phyloP scores from a whole-genome alignment of 495 filamentous ascomycete genomes.

The Penicillium paxilli region DNA sequence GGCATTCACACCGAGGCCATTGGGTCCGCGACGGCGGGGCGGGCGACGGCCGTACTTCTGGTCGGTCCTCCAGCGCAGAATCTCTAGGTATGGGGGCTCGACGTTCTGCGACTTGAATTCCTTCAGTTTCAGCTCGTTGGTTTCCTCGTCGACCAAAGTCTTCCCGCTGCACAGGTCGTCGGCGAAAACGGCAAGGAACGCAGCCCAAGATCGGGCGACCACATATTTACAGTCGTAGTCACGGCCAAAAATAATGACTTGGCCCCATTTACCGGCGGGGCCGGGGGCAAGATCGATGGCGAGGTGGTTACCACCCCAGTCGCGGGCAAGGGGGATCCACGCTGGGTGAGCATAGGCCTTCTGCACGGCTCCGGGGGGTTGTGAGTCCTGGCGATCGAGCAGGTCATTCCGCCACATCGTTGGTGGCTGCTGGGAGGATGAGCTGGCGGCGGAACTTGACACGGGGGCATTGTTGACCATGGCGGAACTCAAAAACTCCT shows the following conservation, averaged over 20 bases:
- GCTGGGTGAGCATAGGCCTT: constrained; percentile 92
- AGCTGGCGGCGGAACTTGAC: constrained; percentile 67
- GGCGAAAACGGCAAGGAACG: constrained; percentile 81
- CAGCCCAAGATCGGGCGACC: constrained; percentile 86
- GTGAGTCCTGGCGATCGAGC: constrained; percentile 79
- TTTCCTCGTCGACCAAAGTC: constrained; percentile 88
- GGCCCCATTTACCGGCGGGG: constrained; percentile 87
- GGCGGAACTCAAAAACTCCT: constrained; percentile 71
- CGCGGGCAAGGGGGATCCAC: constrained; percentile 94
- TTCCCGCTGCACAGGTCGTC: constrained; percentile 88
- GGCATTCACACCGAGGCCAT: constrained; percentile 41
- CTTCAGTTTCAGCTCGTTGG: constrained; percentile 82
- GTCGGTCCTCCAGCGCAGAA: constrained; percentile 89
- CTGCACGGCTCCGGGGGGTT: constrained; percentile 82
- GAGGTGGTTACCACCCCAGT: constrained; percentile 98
- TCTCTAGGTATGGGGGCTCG: constrained; percentile 93
- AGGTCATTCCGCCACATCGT: constrained; percentile 85
- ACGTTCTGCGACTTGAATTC: constrained; percentile 87
- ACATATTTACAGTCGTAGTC: constrained; percentile 99
- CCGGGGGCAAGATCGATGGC: constrained; percentile 93
- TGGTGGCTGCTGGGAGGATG: constrained; percentile 51
- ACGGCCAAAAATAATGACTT: constrained; percentile 93
- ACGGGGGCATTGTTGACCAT: constrained; percentile 52
- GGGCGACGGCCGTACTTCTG: constrained; percentile 80
- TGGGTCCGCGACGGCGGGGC: constrained; percentile 43